Percentiles rank a stretch among this genome's conserved stretches.
Evolutionary conservation across 495 filamentous ascomycete genomes (phyloP).

Genomic region (Cairneyella variabilis): DNA sequence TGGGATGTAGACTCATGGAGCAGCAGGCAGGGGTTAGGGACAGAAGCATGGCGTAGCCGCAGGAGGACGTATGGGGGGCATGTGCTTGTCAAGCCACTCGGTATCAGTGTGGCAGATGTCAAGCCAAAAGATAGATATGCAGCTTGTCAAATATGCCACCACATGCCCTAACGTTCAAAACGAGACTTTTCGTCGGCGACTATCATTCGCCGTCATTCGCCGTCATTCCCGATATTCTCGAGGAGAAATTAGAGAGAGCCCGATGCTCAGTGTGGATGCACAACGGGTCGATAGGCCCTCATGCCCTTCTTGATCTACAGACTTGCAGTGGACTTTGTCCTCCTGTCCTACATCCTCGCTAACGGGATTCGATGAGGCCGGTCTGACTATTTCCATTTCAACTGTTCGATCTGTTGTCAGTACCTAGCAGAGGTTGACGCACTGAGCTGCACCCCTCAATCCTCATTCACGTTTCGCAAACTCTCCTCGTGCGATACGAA

Average conservation of each 20-base stretch:
- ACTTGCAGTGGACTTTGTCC: background rate
- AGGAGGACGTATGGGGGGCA: constrained; percentile 19
- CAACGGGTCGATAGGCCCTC: background rate
- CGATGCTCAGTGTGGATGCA: background rate
- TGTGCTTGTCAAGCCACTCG: constrained; percentile 21
- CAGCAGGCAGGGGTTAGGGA: background rate
- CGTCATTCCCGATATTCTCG: background rate
- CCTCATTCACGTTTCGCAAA: too few relatives aligned
- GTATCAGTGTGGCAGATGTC: background rate
- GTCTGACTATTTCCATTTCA: too few relatives aligned
- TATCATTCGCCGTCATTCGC: too few relatives aligned
- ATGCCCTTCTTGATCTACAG: background rate
- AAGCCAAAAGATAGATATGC: constrained; percentile 1
- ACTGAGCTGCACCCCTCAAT: too few relatives aligned
- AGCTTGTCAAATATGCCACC: background rate
- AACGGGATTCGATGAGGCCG: too few relatives aligned
- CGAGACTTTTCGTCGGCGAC: too few relatives aligned
- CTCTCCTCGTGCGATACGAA: too few relatives aligned
- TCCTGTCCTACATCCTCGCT: constrained; percentile 5
- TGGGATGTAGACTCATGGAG: constrained; percentile 10
- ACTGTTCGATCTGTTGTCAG: too few relatives aligned
- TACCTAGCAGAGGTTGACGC: too few relatives aligned
- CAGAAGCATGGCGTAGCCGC: constrained; percentile 4
- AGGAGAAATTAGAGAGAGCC: background rate
- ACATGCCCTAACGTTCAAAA: too few relatives aligned